Conservation (phyloP, 2,329 filamentous ascomycete species). For the Alternaria gansuensis region DNA sequence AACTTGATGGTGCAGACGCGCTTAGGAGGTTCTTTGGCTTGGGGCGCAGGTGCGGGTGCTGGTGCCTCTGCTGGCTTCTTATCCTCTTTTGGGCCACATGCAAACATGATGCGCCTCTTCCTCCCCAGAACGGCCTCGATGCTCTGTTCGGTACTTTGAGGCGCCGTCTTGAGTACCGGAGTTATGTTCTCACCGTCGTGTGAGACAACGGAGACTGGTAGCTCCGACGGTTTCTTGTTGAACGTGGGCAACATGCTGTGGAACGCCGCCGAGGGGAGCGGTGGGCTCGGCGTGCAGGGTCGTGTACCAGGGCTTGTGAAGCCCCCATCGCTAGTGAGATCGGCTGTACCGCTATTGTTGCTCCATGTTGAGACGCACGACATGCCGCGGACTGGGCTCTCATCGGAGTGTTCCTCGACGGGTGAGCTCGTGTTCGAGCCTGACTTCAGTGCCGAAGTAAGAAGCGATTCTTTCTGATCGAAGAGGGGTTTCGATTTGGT, state of each 20-base stretch:
- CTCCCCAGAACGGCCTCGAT: conserved; percentile 73
- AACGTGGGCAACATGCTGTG: conserved; percentile 49
- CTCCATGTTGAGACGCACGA: conserved; percentile 75
- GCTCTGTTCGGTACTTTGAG: conserved; percentile 61
- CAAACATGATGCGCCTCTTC: conserved; percentile 92
- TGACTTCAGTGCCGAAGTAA: conserved; percentile 81
- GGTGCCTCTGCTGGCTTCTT: conserved; percentile 49
- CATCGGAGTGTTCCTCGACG: conserved; percentile 54
- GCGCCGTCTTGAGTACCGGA: conserved; percentile 35
- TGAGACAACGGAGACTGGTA: conserved; percentile 50
- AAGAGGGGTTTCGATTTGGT: conserved; percentile 61
- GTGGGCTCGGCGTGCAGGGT: conserved; percentile 87
- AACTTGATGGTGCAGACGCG: conserved; percentile 76
- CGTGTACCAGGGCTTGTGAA: conserved; percentile 84
- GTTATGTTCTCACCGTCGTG: conserved; percentile 49
- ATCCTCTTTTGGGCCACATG: conserved; percentile 69
- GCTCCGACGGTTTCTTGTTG: conserved; percentile 52
- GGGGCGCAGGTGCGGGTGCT: conserved; percentile 24
- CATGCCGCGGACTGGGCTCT: conserved; percentile 53
- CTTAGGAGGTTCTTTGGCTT: conserved; percentile 53
- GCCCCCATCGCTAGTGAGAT: conserved; percentile 93
- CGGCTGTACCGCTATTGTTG: conserved; percentile 82
- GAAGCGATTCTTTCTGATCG: conserved; percentile 75
- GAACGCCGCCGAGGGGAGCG: conserved; percentile 68
- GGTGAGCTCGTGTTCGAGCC: conserved; percentile 52